Conservation (phyloP, 257 asterid genomes). For the Solanum etuberosum region DNA sequence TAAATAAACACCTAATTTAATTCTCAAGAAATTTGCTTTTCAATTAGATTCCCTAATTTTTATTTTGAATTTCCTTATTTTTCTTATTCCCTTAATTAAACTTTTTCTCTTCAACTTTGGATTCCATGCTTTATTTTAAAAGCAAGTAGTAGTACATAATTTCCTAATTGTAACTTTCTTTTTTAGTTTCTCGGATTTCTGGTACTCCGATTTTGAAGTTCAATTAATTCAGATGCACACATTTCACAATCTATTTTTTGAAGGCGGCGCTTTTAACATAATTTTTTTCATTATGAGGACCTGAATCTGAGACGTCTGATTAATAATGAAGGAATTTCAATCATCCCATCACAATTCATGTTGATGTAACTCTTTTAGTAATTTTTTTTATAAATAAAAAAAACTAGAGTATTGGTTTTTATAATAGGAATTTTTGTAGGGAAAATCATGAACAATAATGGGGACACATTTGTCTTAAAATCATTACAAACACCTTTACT, state of each 20-base stretch:
- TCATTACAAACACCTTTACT: conserved; percentile 4
- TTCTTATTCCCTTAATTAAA: background rate
- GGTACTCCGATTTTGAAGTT: background rate
- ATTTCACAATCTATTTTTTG: background rate
- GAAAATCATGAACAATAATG: conserved; percentile 22
- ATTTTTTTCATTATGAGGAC: background rate
- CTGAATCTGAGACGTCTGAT: rapidly evolving
- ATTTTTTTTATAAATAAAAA: background rate
- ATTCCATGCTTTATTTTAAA: background rate
- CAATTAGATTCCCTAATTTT: background rate
- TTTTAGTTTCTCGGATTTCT: background rate
- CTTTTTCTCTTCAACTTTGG: background rate
- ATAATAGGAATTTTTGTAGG: conserved; percentile 16
- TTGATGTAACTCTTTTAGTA: background rate
- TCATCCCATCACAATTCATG: background rate
- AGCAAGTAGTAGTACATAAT: background rate
- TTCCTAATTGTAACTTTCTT: background rate
- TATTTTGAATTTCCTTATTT: background rate
- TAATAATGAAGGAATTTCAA: background rate
- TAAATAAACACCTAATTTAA: background rate
- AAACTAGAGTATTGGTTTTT: background rate
- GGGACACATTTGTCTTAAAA: conserved; percentile 27
- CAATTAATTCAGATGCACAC: background rate
- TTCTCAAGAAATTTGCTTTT: background rate
- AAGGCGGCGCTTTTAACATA: rapidly evolving